Conservation (phyloP, 495 filamentous ascomycete species). For the Rhypophila decipiens region DNA sequence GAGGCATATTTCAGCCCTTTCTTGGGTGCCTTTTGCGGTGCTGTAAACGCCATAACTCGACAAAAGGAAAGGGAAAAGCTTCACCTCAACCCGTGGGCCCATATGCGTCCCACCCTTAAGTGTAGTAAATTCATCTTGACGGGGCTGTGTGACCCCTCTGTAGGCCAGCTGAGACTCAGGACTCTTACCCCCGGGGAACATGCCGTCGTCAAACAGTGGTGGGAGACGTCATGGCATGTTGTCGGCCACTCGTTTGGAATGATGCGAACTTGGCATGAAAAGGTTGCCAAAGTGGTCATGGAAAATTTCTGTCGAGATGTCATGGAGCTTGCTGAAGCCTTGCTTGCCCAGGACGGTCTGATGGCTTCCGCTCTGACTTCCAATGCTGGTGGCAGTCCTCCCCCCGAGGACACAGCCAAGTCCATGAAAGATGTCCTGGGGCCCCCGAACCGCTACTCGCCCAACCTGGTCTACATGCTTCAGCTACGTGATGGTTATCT, state of each 20-base stretch:
- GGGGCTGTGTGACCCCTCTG: constrained; percentile 72
- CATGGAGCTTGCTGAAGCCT: constrained; percentile 82
- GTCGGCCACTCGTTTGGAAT: constrained; percentile 74
- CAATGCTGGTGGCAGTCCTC: constrained; percentile 34
- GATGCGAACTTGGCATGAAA: constrained; percentile 72
- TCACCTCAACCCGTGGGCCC: constrained; percentile 51
- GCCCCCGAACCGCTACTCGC: constrained; percentile 57
- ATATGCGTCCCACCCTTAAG: constrained; percentile 64
- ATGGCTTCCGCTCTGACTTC: constrained; percentile 60
- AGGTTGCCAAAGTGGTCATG: constrained; percentile 65
- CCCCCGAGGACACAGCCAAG: constrained; percentile 34
- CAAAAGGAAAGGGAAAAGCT: too few species aligned
- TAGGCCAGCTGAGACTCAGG: constrained; percentile 68
- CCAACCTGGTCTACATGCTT: constrained; percentile 72
- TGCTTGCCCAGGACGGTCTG: constrained; percentile 77
- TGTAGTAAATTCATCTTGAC: constrained; percentile 70
- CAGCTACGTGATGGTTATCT: constrained; percentile 78
- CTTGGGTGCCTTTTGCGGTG: constrained; percentile 29
- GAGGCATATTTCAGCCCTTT: constrained; percentile 47
- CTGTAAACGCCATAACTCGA: constrained; percentile 42
- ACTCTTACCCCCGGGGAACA: constrained; percentile 54
- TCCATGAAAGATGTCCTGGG: constrained; percentile 51
- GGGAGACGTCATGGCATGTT: constrained; percentile 73
- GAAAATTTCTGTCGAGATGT: constrained; percentile 87
- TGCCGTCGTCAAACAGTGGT: constrained; percentile 63